A percentile compares a stretch with the other conserved stretches of the same genome.
These are phyloP conservation scores for Solanum hybrid DNA, from an alignment of 305 asterid genomes.

Conservation along the genomic window DNA sequence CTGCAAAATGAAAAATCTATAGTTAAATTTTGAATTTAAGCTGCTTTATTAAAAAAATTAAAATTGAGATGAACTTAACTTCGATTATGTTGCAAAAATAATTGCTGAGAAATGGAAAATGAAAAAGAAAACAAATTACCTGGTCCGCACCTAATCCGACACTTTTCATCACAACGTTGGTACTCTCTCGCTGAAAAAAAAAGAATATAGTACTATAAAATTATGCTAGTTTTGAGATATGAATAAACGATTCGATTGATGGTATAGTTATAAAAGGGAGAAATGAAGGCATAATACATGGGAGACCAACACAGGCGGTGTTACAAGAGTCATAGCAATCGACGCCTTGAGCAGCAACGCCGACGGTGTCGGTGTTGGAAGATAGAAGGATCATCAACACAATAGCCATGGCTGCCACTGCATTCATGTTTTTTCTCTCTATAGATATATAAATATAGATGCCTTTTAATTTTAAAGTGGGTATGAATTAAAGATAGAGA, in stretches of 20 bases:
- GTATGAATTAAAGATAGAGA: background rate
- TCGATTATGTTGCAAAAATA: too few relatives aligned
- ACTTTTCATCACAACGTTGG: conserved; percentile 44
- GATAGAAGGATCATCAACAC: conserved; percentile 24
- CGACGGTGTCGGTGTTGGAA: conserved; percentile 14
- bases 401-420: conserved; percentile 7
- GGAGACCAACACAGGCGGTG: conserved; percentile 36
- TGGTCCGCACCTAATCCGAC: conserved; percentile 44
- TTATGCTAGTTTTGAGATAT: background rate
- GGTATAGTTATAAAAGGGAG: background rate
- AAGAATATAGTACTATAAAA: background rate
- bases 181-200: conserved; percentile 28
- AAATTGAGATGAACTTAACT: background rate
- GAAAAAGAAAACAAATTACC: conserved; percentile 4
- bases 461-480: background rate
- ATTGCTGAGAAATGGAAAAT: background rate
- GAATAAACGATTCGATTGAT: background rate
- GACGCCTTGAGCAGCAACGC: conserved; percentile 17
- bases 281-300: background rate
- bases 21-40: background rate
- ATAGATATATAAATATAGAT: background rate
- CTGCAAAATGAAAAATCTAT: background rate
- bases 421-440: background rate
- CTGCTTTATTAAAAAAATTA: background rate
- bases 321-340: conserved; percentile 49